Conservation (phyloP, 2,329 filamentous ascomycete genomes). For the Orbilia quercus region DNA sequence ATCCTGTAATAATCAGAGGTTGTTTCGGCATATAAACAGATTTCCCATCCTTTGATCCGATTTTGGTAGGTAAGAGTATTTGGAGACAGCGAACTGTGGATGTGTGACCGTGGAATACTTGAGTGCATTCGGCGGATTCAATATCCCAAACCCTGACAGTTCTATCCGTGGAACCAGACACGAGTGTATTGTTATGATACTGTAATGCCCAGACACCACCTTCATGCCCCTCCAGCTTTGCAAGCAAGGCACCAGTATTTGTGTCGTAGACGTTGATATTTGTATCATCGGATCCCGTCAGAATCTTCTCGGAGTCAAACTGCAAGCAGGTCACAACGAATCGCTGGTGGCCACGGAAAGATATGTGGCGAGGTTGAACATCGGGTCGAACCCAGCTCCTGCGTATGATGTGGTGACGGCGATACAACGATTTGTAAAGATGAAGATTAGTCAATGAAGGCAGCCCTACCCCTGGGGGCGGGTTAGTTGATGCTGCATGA, state of each 20-base stretch:
- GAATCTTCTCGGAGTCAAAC: constrained; percentile 97
- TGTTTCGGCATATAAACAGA: constrained; percentile 91
- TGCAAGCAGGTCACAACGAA: constrained; percentile 98
- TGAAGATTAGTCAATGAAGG: constrained; percentile 83
- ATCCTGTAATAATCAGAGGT: constrained; percentile 96
- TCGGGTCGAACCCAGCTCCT: constrained; percentile 89
- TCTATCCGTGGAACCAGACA: constrained; percentile 94
- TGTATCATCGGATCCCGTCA: constrained; percentile 96
- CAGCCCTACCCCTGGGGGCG: constrained; percentile 70
- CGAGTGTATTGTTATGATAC: constrained; percentile 92
- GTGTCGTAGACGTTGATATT: constrained; percentile 98
- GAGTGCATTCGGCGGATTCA: constrained; percentile 87
- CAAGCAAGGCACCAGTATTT: constrained; percentile 86
- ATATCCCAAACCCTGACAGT: constrained; percentile 99
- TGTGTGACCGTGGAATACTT: constrained; percentile 96
- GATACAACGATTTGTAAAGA: constrained; percentile 95
- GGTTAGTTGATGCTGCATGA: constrained; percentile 77
- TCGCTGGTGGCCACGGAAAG: constrained; percentile 93
- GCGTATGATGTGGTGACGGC: constrained; percentile 88
- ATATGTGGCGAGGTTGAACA: constrained; percentile 87
- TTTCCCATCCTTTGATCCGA: constrained; percentile 78
- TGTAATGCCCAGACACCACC: constrained; percentile 97
- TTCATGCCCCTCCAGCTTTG: constrained; percentile 89
- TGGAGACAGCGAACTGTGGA: constrained; percentile 96
- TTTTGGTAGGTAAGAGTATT: constrained; percentile 86